A percentile compares a stretch with the other conserved stretches of the same genome.
Evolutionary conservation across 2,329 filamentous ascomycete genomes (phyloP).

Genomic region (Calcarisporium arbuscula): DNA sequence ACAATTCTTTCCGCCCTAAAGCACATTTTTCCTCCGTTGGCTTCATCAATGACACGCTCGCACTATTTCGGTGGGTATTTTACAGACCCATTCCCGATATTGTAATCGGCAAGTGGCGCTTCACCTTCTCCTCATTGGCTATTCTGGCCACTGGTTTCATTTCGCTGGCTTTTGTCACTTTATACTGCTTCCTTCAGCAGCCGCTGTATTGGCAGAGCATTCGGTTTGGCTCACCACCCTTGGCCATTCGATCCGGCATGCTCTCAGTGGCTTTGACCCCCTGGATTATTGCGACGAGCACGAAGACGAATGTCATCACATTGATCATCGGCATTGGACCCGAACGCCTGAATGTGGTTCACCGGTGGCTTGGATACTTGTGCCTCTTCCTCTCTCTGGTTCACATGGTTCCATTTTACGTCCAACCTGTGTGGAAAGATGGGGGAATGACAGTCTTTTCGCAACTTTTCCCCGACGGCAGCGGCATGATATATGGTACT

Average conservation of each 20-base stretch:
- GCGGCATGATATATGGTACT: slow-evolving; percentile 74
- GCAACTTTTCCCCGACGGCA: slow-evolving; percentile 58
- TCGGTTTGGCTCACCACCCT: slow-evolving; percentile 75
- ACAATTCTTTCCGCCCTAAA: slow-evolving; percentile 53
- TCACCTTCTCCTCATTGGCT: slow-evolving; percentile 76
- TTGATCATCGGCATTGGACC: slow-evolving; percentile 85
- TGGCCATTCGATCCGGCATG: slow-evolving; percentile 87
- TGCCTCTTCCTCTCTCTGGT: slow-evolving; percentile 77
- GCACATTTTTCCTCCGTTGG: slow-evolving; percentile 71
- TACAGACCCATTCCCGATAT: slow-evolving; percentile 80
- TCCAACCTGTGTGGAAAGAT: slow-evolving; percentile 81
- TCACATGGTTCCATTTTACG: slow-evolving; percentile 83
- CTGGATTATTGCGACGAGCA: slow-evolving; percentile 85
- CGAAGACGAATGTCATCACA: slow-evolving; percentile 83
- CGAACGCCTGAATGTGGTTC: slow-evolving; percentile 85
- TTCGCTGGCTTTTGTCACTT: slow-evolving; percentile 63
- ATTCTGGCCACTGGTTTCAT: slow-evolving; percentile 62
- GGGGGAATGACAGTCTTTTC: slow-evolving; percentile 65
- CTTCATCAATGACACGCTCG: slow-evolving; percentile 70
- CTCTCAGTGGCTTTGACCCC: slow-evolving; percentile 85
- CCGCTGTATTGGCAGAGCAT: slow-evolving; percentile 89
- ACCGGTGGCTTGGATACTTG: slow-evolving; percentile 86
- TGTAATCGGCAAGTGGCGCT: slow-evolving; percentile 56
- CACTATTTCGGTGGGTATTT: slow-evolving; percentile 81
- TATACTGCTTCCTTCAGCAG: slow-evolving; percentile 82